Percentiles rank a stretch among this genome's conserved stretches.
phyloP scores from a whole-genome alignment of 2,329 filamentous ascomycete genomes.

The Nannizzia gypsea region DNA sequence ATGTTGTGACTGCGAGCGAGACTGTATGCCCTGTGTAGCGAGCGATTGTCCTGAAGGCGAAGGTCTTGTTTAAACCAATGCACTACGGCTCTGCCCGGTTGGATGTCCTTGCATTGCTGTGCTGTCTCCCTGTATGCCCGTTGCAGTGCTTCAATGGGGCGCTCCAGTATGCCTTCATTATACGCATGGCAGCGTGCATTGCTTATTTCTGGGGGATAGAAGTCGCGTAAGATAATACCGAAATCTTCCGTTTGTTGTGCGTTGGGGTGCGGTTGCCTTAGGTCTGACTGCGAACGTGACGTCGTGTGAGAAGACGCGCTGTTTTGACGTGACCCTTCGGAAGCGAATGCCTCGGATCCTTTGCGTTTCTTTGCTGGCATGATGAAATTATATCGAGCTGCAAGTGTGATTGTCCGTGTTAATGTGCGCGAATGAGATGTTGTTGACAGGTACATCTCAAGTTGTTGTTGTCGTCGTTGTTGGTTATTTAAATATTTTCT shows the following conservation, averaged over 20 bases:
- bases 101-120: constrained; percentile 40
- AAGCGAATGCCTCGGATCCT: neutral
- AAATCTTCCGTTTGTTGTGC: neutral
- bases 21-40: constrained; percentile 53
- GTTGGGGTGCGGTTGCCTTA: constrained; percentile 4
- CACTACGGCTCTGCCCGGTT: constrained; percentile 52
- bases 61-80: constrained; percentile 90
- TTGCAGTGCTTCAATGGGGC: constrained; percentile 60
- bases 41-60: constrained; percentile 60
- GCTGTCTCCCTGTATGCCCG: constrained; percentile 51
- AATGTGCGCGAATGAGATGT: neutral
- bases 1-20: constrained; percentile 56
- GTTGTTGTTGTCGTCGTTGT: neutral
- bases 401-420: neutral
- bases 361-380: neutral
- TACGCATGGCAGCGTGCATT: constrained; percentile 67
- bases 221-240: constrained; percentile 48
- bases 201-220: constrained; percentile 78
- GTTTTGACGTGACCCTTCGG: neutral
- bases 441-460: neutral
- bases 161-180: constrained; percentile 53
- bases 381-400: neutral
- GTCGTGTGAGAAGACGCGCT: neutral
- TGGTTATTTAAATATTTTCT: no score
- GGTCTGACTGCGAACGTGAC: neutral